These are phyloP conservation scores for Olyra latifolia DNA, from an alignment of 176 grass and related monocot species.

Conservation along the genomic window DNA sequence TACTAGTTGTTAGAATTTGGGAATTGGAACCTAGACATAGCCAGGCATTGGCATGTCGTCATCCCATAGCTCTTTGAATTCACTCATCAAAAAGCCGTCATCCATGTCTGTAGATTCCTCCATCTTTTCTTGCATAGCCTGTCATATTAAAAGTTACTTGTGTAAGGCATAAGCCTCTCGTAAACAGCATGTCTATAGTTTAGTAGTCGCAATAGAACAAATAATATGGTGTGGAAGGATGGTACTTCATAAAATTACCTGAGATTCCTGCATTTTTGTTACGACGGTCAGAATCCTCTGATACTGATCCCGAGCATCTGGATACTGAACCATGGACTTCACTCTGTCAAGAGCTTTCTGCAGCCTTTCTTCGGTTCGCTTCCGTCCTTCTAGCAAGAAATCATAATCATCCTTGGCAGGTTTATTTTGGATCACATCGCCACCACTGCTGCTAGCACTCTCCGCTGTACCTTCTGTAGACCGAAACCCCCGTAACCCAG, in stretches of 20 bases:
- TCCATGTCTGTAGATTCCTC: conserved; percentile 60
- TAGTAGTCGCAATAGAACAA: neutral
- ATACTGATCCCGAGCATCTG: conserved; percentile 84
- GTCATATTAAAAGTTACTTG: conserved; percentile 19
- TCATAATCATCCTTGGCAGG: conserved; percentile 61
- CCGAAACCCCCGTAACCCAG: conserved; percentile 79
- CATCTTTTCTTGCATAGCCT: conserved; percentile 73
- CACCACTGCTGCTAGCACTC: conserved; percentile 29
- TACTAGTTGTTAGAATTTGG: neutral
- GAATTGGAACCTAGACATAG: conserved; percentile 36
- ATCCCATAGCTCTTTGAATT: conserved; percentile 78
- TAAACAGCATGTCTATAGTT: neutral
- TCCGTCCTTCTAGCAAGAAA: conserved; percentile 72
- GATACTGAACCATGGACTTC: conserved; percentile 85
- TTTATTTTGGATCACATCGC: conserved; percentile 29
- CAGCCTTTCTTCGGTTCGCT: conserved; percentile 73
- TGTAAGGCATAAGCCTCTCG: conserved; percentile 8
- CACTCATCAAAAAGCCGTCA: conserved; percentile 67
- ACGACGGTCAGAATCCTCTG: conserved; percentile 76
- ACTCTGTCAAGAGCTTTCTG: conserved; percentile 95
- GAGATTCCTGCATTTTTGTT: conserved; percentile 83
- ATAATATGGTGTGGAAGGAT: neutral
- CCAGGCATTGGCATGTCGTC: conserved; percentile 53
- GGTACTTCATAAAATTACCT: conserved; percentile 45
- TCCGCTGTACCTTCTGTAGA: conserved; percentile 48